Evolutionary conservation across 169 alveolate genomes (phyloP), one percentile per base, ranked within the genome.

Genomic region (Theileria parva): DNA sequence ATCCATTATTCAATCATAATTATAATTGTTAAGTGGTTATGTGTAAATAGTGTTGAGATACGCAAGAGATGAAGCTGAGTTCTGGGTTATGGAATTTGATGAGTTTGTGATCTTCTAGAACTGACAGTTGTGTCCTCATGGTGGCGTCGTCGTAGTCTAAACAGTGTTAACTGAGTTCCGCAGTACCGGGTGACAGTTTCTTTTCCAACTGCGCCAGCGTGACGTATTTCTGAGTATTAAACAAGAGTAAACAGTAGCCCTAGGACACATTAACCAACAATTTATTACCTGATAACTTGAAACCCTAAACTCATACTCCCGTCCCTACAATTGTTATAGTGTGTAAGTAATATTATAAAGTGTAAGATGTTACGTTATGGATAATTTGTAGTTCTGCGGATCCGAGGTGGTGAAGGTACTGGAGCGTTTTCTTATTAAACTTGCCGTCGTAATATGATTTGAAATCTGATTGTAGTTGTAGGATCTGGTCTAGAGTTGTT

Each of bases 201-300:
- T 9, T 19, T 64, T 69, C 77, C 23, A 69, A n/a, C 28, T 69
- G 73, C 27, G 50, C 0, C 78, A 81, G 57, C 13, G 71, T 23
- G 12, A 65, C 34, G 9, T 6, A 9, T 13, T 50, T 74, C 30
- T 32, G 19, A n/a, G 11, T 53, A 50, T 81, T 81, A 39, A 81
- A 68, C 66, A 77, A 39, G n/a, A 81, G 66, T 55, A 81, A 30
- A n/a, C 81, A 60, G 57, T 81, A 81, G 28, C 85, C 88, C 64
- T 55, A 55, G 12, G 3, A 71, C 53, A 48, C 2, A 28, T 15
- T 28, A 34, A 23, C 23, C 32, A 23, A 34, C 21, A 15, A 13
- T 15, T 4, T 7, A 4, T 55, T 55, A 55, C 64, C 63, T 79
- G 87, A 61, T 48, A 81, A 2, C 34, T 13, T 19, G 88, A 81